These are phyloP conservation scores for Penicillium sp. DNA, from an alignment of 2,329 filamentous ascomycete genomes.

Conservation along the genomic window DNA sequence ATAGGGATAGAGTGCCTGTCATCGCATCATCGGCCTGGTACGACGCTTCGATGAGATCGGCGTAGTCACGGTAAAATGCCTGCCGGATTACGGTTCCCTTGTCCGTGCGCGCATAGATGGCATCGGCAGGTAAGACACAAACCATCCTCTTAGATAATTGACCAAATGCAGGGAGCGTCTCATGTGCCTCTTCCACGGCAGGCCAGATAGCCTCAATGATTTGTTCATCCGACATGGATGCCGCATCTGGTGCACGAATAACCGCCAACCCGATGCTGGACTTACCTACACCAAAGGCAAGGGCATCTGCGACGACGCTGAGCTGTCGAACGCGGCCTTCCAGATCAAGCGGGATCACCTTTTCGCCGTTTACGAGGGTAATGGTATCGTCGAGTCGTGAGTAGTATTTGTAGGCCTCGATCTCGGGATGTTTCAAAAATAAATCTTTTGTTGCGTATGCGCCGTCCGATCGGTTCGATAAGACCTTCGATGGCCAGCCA, in stretches of 20 bases:
- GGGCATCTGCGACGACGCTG: slow-evolving; percentile 58
- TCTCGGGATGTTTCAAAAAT: slow-evolving; percentile 52
- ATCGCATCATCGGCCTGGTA: slow-evolving; percentile 41
- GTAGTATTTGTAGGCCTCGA: slow-evolving; percentile 54
- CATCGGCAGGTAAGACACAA: slow-evolving; percentile 51
- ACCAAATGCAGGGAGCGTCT: slow-evolving; percentile 56
- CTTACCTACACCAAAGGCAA: slow-evolving; percentile 62
- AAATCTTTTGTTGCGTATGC: slow-evolving; percentile 58
- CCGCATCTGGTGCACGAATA: slow-evolving; percentile 54
- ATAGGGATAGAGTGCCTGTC: slow-evolving; percentile 29
- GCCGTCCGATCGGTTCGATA: slow-evolving; percentile 52
- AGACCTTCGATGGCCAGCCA: slow-evolving; percentile 46
- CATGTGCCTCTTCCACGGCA: slow-evolving; percentile 57
- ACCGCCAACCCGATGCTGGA: slow-evolving; percentile 60
- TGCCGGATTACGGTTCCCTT: slow-evolving; percentile 62
- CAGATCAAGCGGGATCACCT: slow-evolving; percentile 53
- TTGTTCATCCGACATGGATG: slow-evolving; percentile 49
- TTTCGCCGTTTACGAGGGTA: slow-evolving; percentile 56
- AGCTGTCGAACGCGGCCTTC: slow-evolving; percentile 62
- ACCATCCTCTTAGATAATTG: slow-evolving; percentile 60
- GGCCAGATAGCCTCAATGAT: slow-evolving; percentile 57
- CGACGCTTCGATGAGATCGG: slow-evolving; percentile 50
- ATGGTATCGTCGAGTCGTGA: slow-evolving; percentile 54
- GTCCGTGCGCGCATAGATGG: slow-evolving; percentile 57
- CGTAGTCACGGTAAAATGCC: slow-evolving; percentile 55